Evolutionary conservation across 1,284 basidiomycete genomes (phyloP), one percentile per base, ranked within the genome.

Genomic region (Ceratobasidium papillatum): DNA sequence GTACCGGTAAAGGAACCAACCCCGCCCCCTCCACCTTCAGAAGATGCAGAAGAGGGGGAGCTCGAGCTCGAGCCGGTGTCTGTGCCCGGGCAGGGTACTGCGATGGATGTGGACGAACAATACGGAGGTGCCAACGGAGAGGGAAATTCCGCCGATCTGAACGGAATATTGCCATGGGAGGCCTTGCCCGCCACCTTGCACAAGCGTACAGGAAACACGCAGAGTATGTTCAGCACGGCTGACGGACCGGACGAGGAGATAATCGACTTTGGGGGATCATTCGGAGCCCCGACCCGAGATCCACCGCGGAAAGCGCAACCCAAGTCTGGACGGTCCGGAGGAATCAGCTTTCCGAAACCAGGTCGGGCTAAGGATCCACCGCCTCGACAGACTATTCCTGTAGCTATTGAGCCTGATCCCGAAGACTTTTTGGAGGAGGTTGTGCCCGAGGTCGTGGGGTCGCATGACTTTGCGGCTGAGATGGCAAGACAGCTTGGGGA

Each of bases 201-300:
- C 38, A 25, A 32, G 36, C 66, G 66, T 1, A n/a, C 41, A 4
- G 54, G 19, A n/a, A 36, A 17, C 32, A 49, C 52, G 17, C 1
- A 19, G n/a, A 71, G 52, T 25, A 49, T 38, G 22, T 71, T 71
- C 43, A 71, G 25, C 17, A 34, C 54, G 27, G 41, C 66, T 22
- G 54, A 58, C 66, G 66, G 54, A 5, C 66, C 66, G 32, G 66
- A 71, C 14, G 66, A 71, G 27, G 66, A 71, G 54, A 54, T 71
- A 3, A 25, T 71, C n/a, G n/a, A 59, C 66, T 71, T 71, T 71
- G 66, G 65, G 12, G 51, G 54, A 47, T 71, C 66, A n/a, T 54
- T 71, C 34, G 65, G 32, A 56, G 36, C 51, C 22, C 12, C 51
- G 25, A 54, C n/a, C 45, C 52, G 54, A 22, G 66, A 71, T 7